Evolutionary conservation across 2,329 filamentous ascomycete genomes (phyloP).

Genomic region (Fusarium hostae): DNA sequence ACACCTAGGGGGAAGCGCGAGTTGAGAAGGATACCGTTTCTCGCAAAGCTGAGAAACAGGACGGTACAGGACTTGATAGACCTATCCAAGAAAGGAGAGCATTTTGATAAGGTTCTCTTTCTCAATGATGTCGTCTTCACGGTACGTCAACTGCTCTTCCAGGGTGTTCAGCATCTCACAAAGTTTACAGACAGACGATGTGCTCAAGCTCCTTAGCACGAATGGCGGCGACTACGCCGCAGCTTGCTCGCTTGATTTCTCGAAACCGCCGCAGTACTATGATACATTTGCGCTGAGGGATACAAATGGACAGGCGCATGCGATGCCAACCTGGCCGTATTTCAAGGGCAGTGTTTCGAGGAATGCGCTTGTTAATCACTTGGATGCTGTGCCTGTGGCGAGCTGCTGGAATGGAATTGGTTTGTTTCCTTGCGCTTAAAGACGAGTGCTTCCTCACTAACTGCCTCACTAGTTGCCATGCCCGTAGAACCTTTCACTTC

Average conservation of each 20-base stretch:
- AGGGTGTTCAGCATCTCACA: not conserved
- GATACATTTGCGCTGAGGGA: slow-evolving; percentile 73
- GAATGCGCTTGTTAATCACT: slow-evolving; percentile 61
- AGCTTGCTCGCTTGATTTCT: slow-evolving; percentile 71
- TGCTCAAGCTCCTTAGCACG: slow-evolving; percentile 66
- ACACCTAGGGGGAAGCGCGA: slow-evolving; percentile 65
- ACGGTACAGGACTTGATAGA: slow-evolving; percentile 69
- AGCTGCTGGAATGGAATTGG: slow-evolving; percentile 61
- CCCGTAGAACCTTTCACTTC: slow-evolving; percentile 66
- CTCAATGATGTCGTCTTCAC: slow-evolving; percentile 73
- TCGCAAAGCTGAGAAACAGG: slow-evolving; percentile 72
- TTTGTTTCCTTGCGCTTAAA: slow-evolving; percentile 14
- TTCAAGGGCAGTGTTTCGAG: slow-evolving; percentile 64
- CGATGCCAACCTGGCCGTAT: slow-evolving; percentile 69
- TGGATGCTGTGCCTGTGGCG: slow-evolving; percentile 57
- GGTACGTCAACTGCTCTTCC: slow-evolving; percentile 49
- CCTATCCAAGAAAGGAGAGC: slow-evolving; percentile 60
- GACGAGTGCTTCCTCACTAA: slow-evolving; percentile 8
- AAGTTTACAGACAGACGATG: slow-evolving; percentile 61
- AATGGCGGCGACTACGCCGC: slow-evolving; percentile 69
- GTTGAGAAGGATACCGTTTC: slow-evolving; percentile 74
- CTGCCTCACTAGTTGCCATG: slow-evolving; percentile 54
- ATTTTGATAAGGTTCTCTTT: slow-evolving; percentile 69
- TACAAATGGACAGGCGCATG: slow-evolving; percentile 59
- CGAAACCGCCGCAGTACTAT: slow-evolving; percentile 64